Conservation (phyloP, 148 eudicot species). For the Talinum fruticosum region DNA sequence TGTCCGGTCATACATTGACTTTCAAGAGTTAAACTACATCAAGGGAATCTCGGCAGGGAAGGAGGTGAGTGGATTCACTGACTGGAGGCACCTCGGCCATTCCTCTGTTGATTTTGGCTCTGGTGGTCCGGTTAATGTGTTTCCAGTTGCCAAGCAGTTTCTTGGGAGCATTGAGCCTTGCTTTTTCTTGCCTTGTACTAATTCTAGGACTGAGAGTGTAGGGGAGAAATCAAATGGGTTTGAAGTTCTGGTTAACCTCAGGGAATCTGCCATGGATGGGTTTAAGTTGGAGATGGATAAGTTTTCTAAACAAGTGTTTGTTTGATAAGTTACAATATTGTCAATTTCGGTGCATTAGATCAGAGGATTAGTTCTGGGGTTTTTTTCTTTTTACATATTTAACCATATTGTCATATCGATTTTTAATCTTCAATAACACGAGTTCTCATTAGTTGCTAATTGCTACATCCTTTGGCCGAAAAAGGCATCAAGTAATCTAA, state of each 20-base stretch:
- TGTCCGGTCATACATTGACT: conserved; percentile 55
- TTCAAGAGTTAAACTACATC: conserved; percentile 47
- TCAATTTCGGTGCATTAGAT: no score
- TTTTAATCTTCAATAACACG: no score
- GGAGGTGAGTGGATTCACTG: conserved; percentile 63
- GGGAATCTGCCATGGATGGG: conserved; percentile 34
- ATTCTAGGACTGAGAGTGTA: conserved; percentile 26
- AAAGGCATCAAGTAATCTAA: no score
- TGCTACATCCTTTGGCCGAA: no score
- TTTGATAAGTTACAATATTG: no score
- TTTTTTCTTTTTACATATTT: no score
- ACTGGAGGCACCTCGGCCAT: conserved; percentile 80
- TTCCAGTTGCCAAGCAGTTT: conserved; percentile 55
- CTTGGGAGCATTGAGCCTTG: conserved; percentile 65
- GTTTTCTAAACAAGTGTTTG: no score
- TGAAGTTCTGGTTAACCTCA: conserved; percentile 43
- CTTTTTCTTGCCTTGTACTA: conserved; percentile 48
- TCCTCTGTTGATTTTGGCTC: conserved; percentile 64
- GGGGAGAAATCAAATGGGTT: conserved; percentile 40
- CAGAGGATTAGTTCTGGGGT: no score
- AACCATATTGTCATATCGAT: no score
- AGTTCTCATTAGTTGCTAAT: no score
- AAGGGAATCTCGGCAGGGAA: conserved; percentile 50
- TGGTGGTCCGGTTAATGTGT: conserved; percentile 65
- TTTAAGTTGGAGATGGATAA: conserved; percentile 52